Evolutionary conservation across 2,329 filamentous ascomycete genomes (phyloP).

Genomic region (Colletotrichum nymphaeae): DNA sequence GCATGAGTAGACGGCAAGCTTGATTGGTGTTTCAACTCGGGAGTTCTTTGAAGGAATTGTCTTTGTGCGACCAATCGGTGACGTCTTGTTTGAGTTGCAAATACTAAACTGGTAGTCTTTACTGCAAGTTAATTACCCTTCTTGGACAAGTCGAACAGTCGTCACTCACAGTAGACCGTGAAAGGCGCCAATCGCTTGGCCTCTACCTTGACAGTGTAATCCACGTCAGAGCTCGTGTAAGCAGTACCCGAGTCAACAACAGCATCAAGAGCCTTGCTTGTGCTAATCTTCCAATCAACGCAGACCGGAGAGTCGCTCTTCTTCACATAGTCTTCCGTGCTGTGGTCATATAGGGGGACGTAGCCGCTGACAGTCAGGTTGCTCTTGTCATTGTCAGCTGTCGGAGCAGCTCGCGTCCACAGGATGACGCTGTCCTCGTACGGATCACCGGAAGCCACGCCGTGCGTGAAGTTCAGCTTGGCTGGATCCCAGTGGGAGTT

Average conservation of each 20-base stretch:
- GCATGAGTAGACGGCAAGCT: slow-evolving; percentile 78
- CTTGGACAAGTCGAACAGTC: slow-evolving; percentile 39
- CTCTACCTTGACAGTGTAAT: slow-evolving; percentile 82
- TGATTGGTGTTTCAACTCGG: slow-evolving; percentile 63
- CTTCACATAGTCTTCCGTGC: slow-evolving; percentile 59
- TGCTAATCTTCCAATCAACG: slow-evolving; percentile 71
- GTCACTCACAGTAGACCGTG: slow-evolving; percentile 66
- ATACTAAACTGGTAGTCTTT: slow-evolving; percentile 73
- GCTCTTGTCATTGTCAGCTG: slow-evolving; percentile 56
- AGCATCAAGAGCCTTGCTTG: slow-evolving; percentile 51
- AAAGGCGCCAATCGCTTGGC: slow-evolving; percentile 71
- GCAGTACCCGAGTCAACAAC: slow-evolving; percentile 68
- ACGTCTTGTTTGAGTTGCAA: slow-evolving; percentile 71
- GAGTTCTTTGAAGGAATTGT: slow-evolving; percentile 71
- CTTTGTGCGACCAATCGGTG: slow-evolving; percentile 75
- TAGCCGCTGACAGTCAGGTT: slow-evolving; percentile 56
- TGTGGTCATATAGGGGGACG: slow-evolving; percentile 57
- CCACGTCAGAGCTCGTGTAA: slow-evolving; percentile 79
- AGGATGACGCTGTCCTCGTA: slow-evolving; percentile 69
- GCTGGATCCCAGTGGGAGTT: slow-evolving; percentile 55
- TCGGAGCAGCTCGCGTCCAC: slow-evolving; percentile 61
- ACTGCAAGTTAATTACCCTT: neutral
- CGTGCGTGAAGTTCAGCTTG: slow-evolving; percentile 72
- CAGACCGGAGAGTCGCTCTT: slow-evolving; percentile 68
- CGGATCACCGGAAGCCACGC: slow-evolving; percentile 63